Evolutionary conservation across 306 rosid species (phyloP), one percentile per base, ranked within the genome.

Genomic region (Pyrus communis): DNA sequence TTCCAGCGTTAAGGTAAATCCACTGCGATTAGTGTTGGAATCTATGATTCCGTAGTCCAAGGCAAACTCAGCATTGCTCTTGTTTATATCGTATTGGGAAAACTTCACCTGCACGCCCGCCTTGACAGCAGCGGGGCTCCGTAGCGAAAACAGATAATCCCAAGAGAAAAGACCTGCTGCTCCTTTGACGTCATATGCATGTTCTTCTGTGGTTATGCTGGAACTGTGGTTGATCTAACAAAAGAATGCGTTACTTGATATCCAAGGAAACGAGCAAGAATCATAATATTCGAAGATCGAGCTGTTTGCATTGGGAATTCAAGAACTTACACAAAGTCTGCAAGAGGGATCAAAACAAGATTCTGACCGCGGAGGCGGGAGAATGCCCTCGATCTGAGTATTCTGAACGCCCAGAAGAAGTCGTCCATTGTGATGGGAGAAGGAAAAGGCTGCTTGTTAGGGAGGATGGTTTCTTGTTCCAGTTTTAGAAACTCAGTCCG

Each of bases 31-130:
- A 30, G 68, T 55, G 71, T 76, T 79, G 12, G 89, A 79, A 81
- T 95, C 98, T 74, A 89, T 83, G 88, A 95, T 92, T 69, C 99
- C 97, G 0, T 95, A 95, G 84, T 92, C 99, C 78, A 95, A 74
- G 78, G 99, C 99, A 77, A 90, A 80, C 78, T 95, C 99, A 2
- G 97, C 99, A 43, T 90, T 95, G 92, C 96, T 92, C 87, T 95
- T 95, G 57, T 86, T 90, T 49, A 88, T 62, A 71, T 92, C 99
- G 74, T 95, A 95, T 71, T 95, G 97, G 81, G 62, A 75, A 69
- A 17, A 69, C 58, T 71, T 77, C 67, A 89, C 99, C 97, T 95
- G 99, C 64, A 88, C 97, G 23, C 99, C 97, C 14, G 99, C 93
- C 84, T 92, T 95, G 75, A 92, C 73, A 77, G 97, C 45, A 82